Conservation (phyloP, 2,329 filamentous ascomycete genomes). For the Fusarium dlaminii region DNA sequence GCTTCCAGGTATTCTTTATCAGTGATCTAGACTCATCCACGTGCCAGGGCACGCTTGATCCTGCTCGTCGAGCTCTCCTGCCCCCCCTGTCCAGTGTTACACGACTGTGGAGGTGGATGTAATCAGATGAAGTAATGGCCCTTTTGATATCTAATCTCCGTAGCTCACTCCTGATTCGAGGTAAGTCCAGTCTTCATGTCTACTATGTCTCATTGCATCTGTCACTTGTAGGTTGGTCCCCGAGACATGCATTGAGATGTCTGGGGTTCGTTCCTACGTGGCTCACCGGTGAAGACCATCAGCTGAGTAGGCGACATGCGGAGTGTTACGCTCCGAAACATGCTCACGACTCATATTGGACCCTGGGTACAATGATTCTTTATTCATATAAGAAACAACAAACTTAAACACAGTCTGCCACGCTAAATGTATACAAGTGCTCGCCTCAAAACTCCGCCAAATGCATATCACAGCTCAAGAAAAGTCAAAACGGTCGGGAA, state of each 20-base stretch:
- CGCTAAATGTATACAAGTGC: constrained; percentile 24
- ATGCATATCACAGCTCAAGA: constrained; percentile 41
- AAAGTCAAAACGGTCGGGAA: constrained; percentile 86
- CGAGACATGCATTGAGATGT: constrained; percentile 28
- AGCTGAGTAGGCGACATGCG: not conserved
- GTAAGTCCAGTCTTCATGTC: not conserved
- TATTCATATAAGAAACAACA: constrained; percentile 9
- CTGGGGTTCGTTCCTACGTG: constrained; percentile 7
- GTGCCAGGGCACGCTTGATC: constrained; percentile 14
- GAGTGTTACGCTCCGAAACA: not conserved
- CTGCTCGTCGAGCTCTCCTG: not conserved
- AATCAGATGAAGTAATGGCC: not conserved
- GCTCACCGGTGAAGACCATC: constrained; percentile 25
- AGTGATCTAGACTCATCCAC: not conserved
- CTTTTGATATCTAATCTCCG: constrained; percentile 19
- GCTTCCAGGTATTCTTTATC: not conserved
- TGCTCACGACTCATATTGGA: not conserved
- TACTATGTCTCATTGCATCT: constrained; percentile 10
- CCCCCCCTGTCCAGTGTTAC: constrained; percentile 18
- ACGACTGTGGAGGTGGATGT: constrained; percentile 1
- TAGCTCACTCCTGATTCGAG: not conserved
- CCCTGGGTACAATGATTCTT: not conserved
- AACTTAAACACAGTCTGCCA: constrained; percentile 5
- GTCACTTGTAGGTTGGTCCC: constrained; percentile 16
- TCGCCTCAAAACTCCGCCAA: constrained; percentile 22